Evolutionary conservation across 2,329 filamentous ascomycete genomes (phyloP), one percentile per base, ranked within the genome.

Genomic region (Talaromyces sp.): DNA sequence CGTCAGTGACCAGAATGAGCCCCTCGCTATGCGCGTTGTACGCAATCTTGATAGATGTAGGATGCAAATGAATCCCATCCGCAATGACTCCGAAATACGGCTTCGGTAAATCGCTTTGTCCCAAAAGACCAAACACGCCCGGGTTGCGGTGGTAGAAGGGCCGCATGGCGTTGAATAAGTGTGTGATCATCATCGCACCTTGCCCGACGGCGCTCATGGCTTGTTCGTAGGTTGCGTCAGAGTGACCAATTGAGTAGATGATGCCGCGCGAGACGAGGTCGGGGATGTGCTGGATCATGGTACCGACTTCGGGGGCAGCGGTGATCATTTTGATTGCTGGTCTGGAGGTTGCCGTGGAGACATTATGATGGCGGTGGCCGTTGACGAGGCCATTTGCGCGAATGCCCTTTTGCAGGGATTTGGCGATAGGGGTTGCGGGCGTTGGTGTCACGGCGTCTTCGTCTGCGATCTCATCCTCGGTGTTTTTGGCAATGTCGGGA

Each of bases 121-220:
- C 92, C 14, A 97, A 81, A 0, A 96, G 87, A 33, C 93, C 93
- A 74, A 96, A 96, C 70, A 97, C 88, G 43, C 93, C 93, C 0
- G 93, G 93, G 77, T 97, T 93, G 65, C 93, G 90, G 82, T 97
- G 92, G 76, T 95, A 91, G 60, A 96, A 86, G 14, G 92, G 92
- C 0, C 89, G 86, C 93, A 97, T 97, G 31, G 93, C 93, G 75
- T 97, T 97, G 86, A 96, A 97, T 1, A 97, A 84, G 73, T 97
- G 93, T 0, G 93, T 97, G 69, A 97, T 90, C 91, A 96, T 96
- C 58, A 86, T 90, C 1, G 91, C 91, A 60, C 93, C 93, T 7
- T 87, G 84, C n/a, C 81, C 82, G 3, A 95, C 85, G 22, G 91
- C 90, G 4, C 81, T 79, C 3, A 89, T 87, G 1, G 91, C 92